Conservation (phyloP, 106 monocot species). For the Allium cepa region DNA sequence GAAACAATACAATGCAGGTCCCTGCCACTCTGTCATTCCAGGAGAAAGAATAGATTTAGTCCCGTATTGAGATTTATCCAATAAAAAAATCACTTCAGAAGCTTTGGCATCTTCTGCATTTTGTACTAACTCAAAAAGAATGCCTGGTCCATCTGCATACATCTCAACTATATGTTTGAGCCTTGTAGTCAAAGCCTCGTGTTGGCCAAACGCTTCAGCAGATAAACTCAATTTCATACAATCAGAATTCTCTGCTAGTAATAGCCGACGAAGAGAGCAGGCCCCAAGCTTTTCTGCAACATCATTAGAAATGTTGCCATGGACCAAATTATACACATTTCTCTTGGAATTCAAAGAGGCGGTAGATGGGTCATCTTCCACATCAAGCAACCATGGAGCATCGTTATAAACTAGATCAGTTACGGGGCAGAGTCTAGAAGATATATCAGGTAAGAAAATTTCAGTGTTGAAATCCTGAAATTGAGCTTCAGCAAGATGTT, state of each 20-base stretch:
- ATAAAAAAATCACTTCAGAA: slow-evolving; percentile 88
- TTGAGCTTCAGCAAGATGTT: slow-evolving; percentile 70
- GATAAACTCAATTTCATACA: slow-evolving; percentile 93
- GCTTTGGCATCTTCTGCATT: slow-evolving; percentile 99
- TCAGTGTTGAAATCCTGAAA: slow-evolving; percentile 50
- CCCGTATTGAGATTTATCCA: slow-evolving; percentile 95
- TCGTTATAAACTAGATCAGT: slow-evolving; percentile 94
- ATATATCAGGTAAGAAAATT: slow-evolving; percentile 74
- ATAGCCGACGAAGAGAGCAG: slow-evolving; percentile 80
- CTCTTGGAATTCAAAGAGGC: slow-evolving; percentile 24
- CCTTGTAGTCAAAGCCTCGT: slow-evolving; percentile 95
- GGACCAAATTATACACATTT: slow-evolving; percentile 72
- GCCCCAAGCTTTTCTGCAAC: slow-evolving; percentile 93
- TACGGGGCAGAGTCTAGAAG: slow-evolving; percentile 54
- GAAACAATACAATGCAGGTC: slow-evolving; percentile 96
- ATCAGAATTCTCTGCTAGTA: slow-evolving; percentile 95
- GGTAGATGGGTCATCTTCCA: slow-evolving; percentile 34
- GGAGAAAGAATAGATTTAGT: slow-evolving; percentile 97
- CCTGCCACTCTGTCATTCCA: slow-evolving; percentile 99
- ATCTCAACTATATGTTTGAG: slow-evolving; percentile 99
- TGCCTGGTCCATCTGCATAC: slow-evolving; percentile 99
- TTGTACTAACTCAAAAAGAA: slow-evolving; percentile 97
- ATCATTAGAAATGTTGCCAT: slow-evolving; percentile 92
- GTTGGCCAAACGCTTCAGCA: slow-evolving; percentile 99
- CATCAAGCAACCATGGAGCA: slow-evolving; percentile 93